Conservation (phyloP, 2,329 filamentous ascomycete species). For the Xylaria polymorpha region DNA sequence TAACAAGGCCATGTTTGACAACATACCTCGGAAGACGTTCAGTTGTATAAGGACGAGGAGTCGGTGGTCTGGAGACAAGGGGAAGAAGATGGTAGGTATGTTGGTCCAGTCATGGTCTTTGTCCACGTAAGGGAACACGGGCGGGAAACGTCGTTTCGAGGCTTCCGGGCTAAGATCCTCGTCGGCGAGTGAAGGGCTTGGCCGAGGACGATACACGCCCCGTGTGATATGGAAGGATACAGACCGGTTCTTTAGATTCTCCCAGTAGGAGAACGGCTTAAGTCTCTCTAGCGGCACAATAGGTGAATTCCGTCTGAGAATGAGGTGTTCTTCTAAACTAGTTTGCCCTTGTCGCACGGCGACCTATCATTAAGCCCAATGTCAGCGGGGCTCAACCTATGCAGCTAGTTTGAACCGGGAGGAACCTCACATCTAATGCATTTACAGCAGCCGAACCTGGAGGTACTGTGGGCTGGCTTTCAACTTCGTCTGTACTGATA, state of each 20-base stretch:
- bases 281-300: constrained; percentile 32
- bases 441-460: not conserved
- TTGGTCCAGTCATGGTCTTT: constrained; percentile 7
- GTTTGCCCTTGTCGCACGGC: constrained; percentile 6
- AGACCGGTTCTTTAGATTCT: constrained; percentile 32
- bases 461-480: not conserved
- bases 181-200: constrained; percentile 25
- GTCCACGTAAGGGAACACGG: constrained; percentile 42
- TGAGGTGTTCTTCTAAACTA: constrained; percentile 22
- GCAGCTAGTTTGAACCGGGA: not conserved
- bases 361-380: not conserved
- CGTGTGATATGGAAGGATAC: constrained; percentile 15
- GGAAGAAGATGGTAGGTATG: constrained; percentile 39
- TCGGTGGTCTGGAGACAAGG: constrained; percentile 43
- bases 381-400: constrained; percentile 5
- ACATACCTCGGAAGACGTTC: constrained; percentile 43
- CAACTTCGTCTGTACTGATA: not conserved
- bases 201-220: not conserved
- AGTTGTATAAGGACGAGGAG: constrained; percentile 44
- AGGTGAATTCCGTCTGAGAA: not conserved
- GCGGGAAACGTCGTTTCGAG: constrained; percentile 31
- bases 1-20: constrained; percentile 44
- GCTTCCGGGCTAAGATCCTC: constrained; percentile 6
- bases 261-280: constrained; percentile 43
- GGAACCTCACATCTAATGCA: constrained; percentile 16